A percentile compares a stretch with the other conserved stretches of the same genome.
These are phyloP conservation scores for Phytophthora citricola DNA, from an alignment of 352 stramenopile species.

Conservation along the genomic window DNA sequence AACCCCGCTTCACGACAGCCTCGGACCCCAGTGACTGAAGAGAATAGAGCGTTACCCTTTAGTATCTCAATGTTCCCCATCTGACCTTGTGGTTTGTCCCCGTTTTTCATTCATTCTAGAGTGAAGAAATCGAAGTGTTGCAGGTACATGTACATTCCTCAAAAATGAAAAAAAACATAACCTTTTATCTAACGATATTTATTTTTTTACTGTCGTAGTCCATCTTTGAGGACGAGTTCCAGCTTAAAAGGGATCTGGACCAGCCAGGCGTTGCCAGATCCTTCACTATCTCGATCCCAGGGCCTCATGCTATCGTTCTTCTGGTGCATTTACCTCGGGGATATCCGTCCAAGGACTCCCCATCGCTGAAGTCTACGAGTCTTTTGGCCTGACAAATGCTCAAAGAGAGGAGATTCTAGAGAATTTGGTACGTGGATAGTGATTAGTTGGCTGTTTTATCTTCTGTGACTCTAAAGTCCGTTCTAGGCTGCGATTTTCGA, in stretches of 20 bases:
- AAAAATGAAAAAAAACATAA: background rate
- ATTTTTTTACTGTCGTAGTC: slow-evolving; percentile 42
- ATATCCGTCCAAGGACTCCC: slow-evolving; percentile 75
- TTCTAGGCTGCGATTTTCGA: slow-evolving; percentile 65
- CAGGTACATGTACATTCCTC: slow-evolving; percentile 42
- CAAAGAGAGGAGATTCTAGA: slow-evolving; percentile 71
- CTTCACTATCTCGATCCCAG: slow-evolving; percentile 66
- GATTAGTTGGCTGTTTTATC: background rate
- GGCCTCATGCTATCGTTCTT: slow-evolving; percentile 70
- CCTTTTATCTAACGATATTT: background rate
- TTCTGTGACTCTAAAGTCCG: background rate
- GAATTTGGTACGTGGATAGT: slow-evolving; percentile 49
- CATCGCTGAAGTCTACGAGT: slow-evolving; percentile 84
- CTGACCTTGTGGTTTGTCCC: slow-evolving; percentile 3
- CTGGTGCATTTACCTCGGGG: slow-evolving; percentile 73
- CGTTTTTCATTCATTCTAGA: slow-evolving; percentile 40
- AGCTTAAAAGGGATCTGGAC: slow-evolving; percentile 60
- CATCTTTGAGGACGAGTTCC: slow-evolving; percentile 79
- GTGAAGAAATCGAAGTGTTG: slow-evolving; percentile 79
- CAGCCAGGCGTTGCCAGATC: slow-evolving; percentile 49
- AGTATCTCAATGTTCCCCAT: background rate
- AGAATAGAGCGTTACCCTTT: background rate
- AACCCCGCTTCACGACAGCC: background rate
- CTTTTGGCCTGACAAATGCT: slow-evolving; percentile 75
- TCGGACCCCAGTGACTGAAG: no score